Conservation (phyloP, 352 stramenopile genomes). For the Pythium rhizo-oryzae region DNA sequence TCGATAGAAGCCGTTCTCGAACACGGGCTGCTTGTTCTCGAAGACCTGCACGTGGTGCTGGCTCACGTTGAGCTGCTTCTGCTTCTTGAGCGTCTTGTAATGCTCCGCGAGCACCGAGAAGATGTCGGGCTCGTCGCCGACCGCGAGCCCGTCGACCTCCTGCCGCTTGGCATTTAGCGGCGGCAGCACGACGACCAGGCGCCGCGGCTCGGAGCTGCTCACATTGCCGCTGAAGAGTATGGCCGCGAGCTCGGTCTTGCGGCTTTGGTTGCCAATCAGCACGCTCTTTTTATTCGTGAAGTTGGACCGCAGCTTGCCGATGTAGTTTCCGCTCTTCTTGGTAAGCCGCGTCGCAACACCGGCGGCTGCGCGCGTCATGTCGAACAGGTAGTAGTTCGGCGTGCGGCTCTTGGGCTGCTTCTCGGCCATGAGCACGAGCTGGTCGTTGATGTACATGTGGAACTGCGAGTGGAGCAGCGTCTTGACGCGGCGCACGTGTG, state of each 20-base stretch:
- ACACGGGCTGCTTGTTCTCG: constrained; percentile 74
- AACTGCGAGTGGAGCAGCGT: constrained; percentile 65
- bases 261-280: constrained; percentile 63
- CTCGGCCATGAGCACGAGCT: constrained; percentile 64
- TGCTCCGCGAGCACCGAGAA: constrained; percentile 66
- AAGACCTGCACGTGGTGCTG: constrained; percentile 47
- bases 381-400: constrained; percentile 88
- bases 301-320: constrained; percentile 83
- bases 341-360: constrained; percentile 50
- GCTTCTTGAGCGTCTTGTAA: constrained; percentile 31
- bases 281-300: constrained; percentile 80
- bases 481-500: constrained; percentile 50
- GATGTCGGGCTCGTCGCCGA: constrained; percentile 42
- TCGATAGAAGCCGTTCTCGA: constrained; percentile 78
- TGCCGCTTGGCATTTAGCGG: constrained; percentile 47
- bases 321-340: constrained; percentile 91
- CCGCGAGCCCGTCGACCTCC: constrained; percentile 51
- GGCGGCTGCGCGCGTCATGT: constrained; percentile 69
- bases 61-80: background rate
- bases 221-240: constrained; percentile 63
- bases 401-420: constrained; percentile 77
- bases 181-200: constrained; percentile 50
- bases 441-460: constrained; percentile 63
- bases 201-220: constrained; percentile 51
- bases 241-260: constrained; percentile 75